Conservation (phyloP, 2,329 filamentous ascomycete genomes). For the Neonectria faginata region DNA sequence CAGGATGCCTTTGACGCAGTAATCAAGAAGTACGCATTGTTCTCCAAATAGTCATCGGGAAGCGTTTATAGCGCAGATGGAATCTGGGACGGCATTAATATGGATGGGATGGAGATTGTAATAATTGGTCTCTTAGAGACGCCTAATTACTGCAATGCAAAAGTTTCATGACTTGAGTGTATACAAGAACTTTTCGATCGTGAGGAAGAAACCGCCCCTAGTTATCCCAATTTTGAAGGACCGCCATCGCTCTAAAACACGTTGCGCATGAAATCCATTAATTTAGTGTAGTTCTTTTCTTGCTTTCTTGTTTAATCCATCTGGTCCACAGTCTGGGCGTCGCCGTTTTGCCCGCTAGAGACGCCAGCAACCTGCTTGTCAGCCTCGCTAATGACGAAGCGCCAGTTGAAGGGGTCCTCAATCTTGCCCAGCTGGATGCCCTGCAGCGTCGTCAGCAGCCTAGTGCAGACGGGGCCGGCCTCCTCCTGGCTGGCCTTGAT, state of each 20-base stretch:
- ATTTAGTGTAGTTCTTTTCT: constrained; percentile 16
- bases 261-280: not conserved
- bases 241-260: not conserved
- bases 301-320: constrained; percentile 43
- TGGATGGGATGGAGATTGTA: not conserved
- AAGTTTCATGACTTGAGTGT: not conserved
- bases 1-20: constrained; percentile 53
- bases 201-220: not conserved
- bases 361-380: constrained; percentile 57
- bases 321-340: constrained; percentile 49
- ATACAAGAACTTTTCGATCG: not conserved
- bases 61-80: not conserved
- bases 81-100: not conserved
- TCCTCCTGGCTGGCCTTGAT: constrained; percentile 70
- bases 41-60: not conserved
- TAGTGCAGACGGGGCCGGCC: constrained; percentile 77
- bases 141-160: not conserved
- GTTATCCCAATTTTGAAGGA: not conserved
- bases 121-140: not conserved
- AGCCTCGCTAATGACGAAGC: constrained; percentile 58
- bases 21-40: constrained; percentile 48
- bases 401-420: constrained; percentile 83
- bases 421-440: constrained; percentile 87
- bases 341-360: constrained; percentile 32
- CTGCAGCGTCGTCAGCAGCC: constrained; percentile 81